Conservation (phyloP, 2,329 filamentous ascomycete genomes). For the Aspergillus texensis region DNA sequence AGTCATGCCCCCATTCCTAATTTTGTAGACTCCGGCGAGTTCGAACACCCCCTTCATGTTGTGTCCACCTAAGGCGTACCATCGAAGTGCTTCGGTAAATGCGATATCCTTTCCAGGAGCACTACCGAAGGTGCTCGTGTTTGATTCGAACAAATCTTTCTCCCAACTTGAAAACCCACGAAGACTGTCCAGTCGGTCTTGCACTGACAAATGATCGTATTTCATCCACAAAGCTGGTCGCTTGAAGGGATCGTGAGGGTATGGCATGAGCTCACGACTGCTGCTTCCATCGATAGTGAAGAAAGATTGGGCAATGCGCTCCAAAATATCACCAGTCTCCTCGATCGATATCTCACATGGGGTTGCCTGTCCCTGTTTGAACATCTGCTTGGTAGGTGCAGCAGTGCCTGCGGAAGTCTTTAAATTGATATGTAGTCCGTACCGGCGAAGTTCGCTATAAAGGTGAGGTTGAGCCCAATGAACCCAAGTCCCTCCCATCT, state of each 20-base stretch:
- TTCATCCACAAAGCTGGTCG: slow-evolving; percentile 29
- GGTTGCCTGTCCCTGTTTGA: not conserved
- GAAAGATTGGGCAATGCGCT: slow-evolving; percentile 27
- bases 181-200: slow-evolving; percentile 34
- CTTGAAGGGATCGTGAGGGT: slow-evolving; percentile 36
- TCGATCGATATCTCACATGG: not conserved
- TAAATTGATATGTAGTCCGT: slow-evolving; percentile 22
- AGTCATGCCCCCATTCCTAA: slow-evolving; percentile 30
- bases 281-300: slow-evolving; percentile 34
- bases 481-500: slow-evolving; percentile 50
- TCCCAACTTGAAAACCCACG: slow-evolving; percentile 20
- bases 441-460: slow-evolving; percentile 32
- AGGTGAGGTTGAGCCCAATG: slow-evolving; percentile 38
- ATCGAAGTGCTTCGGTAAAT: slow-evolving; percentile 32
- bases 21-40: slow-evolving; percentile 27
- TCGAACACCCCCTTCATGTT: slow-evolving; percentile 25
- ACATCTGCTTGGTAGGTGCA: slow-evolving; percentile 15
- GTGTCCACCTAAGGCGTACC: slow-evolving; percentile 34
- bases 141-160: slow-evolving; percentile 26
- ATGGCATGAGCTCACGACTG: slow-evolving; percentile 39
- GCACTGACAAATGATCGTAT: slow-evolving; percentile 31
- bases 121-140: slow-evolving; percentile 20
- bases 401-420: slow-evolving; percentile 21
- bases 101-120: slow-evolving; percentile 23
- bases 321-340: not conserved